Evolutionary conservation across 345 rosid species (phyloP).

Genomic region (Iberis pinnata): DNA sequence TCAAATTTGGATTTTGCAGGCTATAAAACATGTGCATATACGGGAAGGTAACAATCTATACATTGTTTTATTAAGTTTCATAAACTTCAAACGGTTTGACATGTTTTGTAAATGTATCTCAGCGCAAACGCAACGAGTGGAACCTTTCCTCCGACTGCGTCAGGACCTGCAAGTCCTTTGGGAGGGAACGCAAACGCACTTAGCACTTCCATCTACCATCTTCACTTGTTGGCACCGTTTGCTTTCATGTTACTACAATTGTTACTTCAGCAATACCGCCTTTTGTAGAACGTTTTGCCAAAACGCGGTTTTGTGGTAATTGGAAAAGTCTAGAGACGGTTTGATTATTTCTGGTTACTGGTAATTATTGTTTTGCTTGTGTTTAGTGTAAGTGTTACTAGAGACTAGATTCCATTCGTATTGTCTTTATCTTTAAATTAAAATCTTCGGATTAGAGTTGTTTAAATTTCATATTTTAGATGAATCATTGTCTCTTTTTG

Average conservation of each 20-base stretch:
- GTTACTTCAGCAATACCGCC: constrained; percentile 19
- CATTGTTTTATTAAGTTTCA: neutral
- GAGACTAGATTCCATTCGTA: constrained; percentile 4
- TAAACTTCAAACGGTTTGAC: neutral
- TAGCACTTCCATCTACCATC: constrained; percentile 22
- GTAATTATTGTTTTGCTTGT: constrained; percentile 16
- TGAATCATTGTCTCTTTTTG: constrained; percentile 9
- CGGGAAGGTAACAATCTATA: constrained; percentile 61
- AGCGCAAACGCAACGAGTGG: constrained; percentile 44
- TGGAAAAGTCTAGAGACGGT: constrained; percentile 5
- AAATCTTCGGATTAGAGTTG: constrained; percentile 7
- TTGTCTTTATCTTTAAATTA: constrained; percentile 18
- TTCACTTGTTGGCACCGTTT: constrained; percentile 31
- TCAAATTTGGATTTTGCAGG: constrained; percentile 34
- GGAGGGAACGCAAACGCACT: constrained; percentile 37
- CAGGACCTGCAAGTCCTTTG: constrained; percentile 55
- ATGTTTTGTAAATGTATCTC: constrained; percentile 6
- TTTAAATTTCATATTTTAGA: neutral
- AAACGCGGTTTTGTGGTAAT: constrained; percentile 17
- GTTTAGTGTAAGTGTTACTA: constrained; percentile 23
- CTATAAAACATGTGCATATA: constrained; percentile 54
- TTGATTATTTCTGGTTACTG: constrained; percentile 8
- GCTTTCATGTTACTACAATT: constrained; percentile 24
- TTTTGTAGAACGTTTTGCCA: constrained; percentile 9
- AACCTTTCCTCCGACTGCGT: constrained; percentile 42